Evolutionary conservation across 75 land plant genomes (phyloP), one percentile per base, ranked within the genome.

Genomic region (Isoetes taiwanensis): DNA sequence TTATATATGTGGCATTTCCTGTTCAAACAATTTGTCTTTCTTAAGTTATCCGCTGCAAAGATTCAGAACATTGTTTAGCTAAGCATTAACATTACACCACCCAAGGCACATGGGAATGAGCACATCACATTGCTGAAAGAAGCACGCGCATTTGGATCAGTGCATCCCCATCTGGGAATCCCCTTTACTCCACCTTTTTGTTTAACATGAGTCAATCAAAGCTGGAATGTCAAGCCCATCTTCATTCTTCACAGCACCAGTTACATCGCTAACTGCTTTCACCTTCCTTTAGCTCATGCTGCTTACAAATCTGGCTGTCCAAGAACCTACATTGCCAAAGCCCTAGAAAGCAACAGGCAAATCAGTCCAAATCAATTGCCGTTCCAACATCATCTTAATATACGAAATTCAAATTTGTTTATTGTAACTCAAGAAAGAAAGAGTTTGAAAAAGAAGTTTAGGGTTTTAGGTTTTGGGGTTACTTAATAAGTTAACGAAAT

Each of bases 301-400:
- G n/a, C n/a, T n/a, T 24, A 90, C 75, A 12, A 90, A 71, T 52
- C 65, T 57, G 0, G 96, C 85, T 19, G 93, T 85, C 90, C 90
- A 85, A n/a, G 86, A 82, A 38, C 96, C 96, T 12, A 85, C 91
- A 69, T 85, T 85, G 11, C 96, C 86, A 73, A 85, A 85, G 24
- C 96, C 90, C 90, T 87, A 67, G n/a, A n/a, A n/a, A n/a, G n/a
- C n/a, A n/a, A n/a, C n/a, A n/a, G n/a, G n/a, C n/a, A n/a, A n/a
- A n/a, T n/a, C n/a, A n/a, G n/a, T n/a, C n/a, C n/a, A n/a, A n/a
- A n/a, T n/a, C n/a, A n/a, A n/a, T n/a, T n/a, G n/a, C n/a, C n/a
- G n/a, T n/a, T n/a, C n/a, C n/a, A n/a, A n/a, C n/a, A n/a, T n/a
- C n/a, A n/a, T n/a, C n/a, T n/a, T n/a, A n/a, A n/a, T n/a, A n/a